Percentiles rank a stretch among this genome's conserved stretches.
phyloP scores from a whole-genome alignment of 495 filamentous ascomycete genomes.

The Penicillium fimorum region DNA sequence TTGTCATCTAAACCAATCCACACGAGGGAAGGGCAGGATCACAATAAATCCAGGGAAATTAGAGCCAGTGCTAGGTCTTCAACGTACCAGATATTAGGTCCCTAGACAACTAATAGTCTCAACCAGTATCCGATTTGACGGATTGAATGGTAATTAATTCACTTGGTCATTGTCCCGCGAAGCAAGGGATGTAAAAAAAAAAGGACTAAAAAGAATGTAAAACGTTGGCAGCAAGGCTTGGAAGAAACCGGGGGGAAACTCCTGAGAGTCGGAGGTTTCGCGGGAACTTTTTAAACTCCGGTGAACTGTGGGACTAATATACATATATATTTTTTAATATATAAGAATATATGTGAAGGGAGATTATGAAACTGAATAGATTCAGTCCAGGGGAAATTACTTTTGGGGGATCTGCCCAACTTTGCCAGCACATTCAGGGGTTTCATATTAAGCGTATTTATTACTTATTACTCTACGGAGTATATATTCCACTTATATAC shows the following conservation, averaged over 20 bases:
- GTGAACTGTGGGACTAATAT: background rate
- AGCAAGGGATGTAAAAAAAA: background rate
- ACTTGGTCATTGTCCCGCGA: background rate
- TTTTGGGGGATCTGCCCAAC: background rate
- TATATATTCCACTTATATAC: background rate
- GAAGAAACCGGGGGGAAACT: background rate
- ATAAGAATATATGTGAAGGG: background rate
- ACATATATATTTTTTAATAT: background rate
- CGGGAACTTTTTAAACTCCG: background rate
- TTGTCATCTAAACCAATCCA: background rate
- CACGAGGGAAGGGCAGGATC: background rate
- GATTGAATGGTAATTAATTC: background rate
- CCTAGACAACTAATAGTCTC: too few species aligned
- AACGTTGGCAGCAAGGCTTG: background rate
- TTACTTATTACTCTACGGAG: background rate
- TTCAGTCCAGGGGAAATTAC: background rate
- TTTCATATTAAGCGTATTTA: background rate
- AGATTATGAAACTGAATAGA: background rate
- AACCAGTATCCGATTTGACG: background rate
- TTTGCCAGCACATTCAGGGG: constrained; percentile 5
- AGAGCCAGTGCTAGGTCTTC: background rate
- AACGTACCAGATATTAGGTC: background rate
- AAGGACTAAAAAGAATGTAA: background rate
- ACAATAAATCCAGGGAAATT: background rate
- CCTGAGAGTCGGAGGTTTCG: background rate